phyloP scores from a whole-genome alignment of 1,284 basidiomycete species.

The Ganoderma lucidum region DNA sequence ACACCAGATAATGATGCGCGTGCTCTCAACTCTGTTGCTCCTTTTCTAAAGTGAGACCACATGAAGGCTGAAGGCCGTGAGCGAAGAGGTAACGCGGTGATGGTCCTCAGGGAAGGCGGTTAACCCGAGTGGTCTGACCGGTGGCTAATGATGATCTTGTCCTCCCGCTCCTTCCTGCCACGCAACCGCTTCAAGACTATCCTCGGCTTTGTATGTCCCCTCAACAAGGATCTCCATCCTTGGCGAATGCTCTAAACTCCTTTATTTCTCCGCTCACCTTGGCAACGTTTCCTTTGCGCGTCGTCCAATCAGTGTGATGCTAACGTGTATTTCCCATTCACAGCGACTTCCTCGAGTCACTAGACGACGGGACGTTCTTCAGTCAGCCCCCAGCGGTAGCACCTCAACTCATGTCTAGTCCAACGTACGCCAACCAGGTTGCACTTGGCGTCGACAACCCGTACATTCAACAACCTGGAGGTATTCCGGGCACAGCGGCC shows the following conservation, averaged over 20 bases:
- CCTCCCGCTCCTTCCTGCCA: no score
- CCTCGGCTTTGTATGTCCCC: background rate
- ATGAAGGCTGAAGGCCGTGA: no score
- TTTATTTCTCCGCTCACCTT: background rate
- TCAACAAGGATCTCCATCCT: background rate
- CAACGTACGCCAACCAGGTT: conserved; percentile 46
- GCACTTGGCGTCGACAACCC: conserved; percentile 40
- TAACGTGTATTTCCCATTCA: background rate
- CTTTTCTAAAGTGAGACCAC: no score
- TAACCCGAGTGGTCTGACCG: no score
- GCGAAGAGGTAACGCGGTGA: no score
- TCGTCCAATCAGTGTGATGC: background rate
- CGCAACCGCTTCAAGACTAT: no score
- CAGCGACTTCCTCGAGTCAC: conserved; percentile 84
- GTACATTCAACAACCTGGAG: conserved; percentile 33
- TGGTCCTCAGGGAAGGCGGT: no score
- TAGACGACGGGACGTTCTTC: conserved; percentile 79
- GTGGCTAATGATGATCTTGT: no score
- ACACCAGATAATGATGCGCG: no score
- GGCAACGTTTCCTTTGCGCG: background rate
- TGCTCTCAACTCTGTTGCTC: no score
- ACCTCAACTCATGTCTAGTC: conserved; percentile 57
- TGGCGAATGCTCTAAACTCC: background rate
- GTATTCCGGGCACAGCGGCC: conserved; percentile 14
- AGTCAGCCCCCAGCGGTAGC: conserved; percentile 57